Percentiles rank a stretch among this genome's conserved stretches.
Evolutionary conservation across 768 basidiomycete species (phyloP).

Genomic region (Coprinopsis marcescibilis): DNA sequence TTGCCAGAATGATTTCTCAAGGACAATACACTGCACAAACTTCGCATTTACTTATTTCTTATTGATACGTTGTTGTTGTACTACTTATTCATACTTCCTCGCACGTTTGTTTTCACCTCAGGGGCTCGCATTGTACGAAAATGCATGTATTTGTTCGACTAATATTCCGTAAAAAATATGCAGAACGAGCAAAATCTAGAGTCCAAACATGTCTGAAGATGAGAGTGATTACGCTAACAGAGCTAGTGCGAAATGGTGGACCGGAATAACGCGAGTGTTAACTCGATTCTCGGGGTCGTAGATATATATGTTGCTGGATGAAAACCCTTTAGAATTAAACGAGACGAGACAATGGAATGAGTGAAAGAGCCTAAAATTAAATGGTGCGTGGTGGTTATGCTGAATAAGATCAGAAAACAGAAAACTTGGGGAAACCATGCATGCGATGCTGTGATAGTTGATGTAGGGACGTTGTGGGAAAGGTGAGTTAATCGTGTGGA

Average conservation of each 20-base stretch:
- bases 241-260: neutral
- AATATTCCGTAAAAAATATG: too few species aligned
- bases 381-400: neutral
- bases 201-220: too few species aligned
- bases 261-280: constrained; percentile 1
- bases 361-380: constrained; percentile 3
- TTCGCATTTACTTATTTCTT: too few species aligned
- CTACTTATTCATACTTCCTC: neutral
- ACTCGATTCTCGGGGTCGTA: neutral
- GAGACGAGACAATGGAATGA: constrained; percentile 1
- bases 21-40: too few species aligned
- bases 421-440: neutral
- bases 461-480: constrained; percentile 1
- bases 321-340: neutral
- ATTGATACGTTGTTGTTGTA: too few species aligned
- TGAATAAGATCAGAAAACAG: neutral
- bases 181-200: too few species aligned
- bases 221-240: too few species aligned
- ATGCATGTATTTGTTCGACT: too few species aligned
- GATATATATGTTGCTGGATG: constrained; percentile 1
- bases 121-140: neutral
- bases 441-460: neutral
- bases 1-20: too few species aligned
- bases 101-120: neutral
- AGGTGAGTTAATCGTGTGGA: neutral